Base-by-base conservation (phyloP, 352 stramenopile species). In the Phytophthora multivora region DNA sequence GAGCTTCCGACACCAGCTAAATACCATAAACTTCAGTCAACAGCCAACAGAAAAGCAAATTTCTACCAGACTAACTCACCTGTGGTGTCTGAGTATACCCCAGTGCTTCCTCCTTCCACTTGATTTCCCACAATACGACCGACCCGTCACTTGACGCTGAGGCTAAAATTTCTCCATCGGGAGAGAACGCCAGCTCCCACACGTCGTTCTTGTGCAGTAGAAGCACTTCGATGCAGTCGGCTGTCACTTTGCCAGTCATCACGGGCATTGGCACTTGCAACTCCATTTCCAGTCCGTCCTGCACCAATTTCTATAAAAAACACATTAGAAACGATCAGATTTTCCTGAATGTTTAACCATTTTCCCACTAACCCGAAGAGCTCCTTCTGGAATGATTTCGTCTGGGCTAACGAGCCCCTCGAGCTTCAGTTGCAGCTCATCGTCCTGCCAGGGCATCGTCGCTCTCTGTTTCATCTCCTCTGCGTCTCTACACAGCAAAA, bases 111-210 rank as follows among this genome's bases (percentile, higher is more conserved):
- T 55, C 42, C 12, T 69, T 40, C 35, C 79, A 73, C 10, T 47
- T 54, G 9, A 91, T 54, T 28, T 79, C 58, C 82, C 86, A 96
- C 10, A 96, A 59, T 9, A 97, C 64, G 11, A 97, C 79, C 10
- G 75, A 82, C 1, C 83, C 87, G 31, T 95, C 84, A 16, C 86
- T 87, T 5, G 83, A 90, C 4, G 83, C 83, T 1, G 88, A 96
- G 15, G 89, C 88, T 52, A 97, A 63, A 28, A 83, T 77, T 11
- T 76, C 52, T 23, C 89, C 90, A 56, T 95, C 61, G 0, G 89
- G 88, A 5, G 88, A 92, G 50, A 97, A 97, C 4, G 73, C 68
- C 12, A 96, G 43, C 35, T 90, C 77, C 54, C 74, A 75, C n/a
- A 94, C 78, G 31, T 92, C 71, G 7, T 66, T 46, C 10, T 57